phyloP scores from a whole-genome alignment of 1,139 yeast genomes.

The Zygosaccharomyces sapae region DNA sequence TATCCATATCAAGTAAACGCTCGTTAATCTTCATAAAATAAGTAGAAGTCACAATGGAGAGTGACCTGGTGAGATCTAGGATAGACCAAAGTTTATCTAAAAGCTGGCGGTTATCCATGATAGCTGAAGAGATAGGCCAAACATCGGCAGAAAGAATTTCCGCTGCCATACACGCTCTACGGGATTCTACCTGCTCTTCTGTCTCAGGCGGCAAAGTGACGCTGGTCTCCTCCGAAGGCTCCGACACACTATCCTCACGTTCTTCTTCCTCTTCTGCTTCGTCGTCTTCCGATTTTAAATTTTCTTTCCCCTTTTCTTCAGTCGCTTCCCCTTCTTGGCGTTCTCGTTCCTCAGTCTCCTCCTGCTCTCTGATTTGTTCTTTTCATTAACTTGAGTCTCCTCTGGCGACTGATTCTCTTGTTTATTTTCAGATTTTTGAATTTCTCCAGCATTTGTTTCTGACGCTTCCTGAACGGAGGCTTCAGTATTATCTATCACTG shows the following conservation, averaged over 20 bases:
- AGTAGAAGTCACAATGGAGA: slow-evolving; percentile 74
- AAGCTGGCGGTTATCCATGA: slow-evolving; percentile 68
- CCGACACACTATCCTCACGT: slow-evolving; percentile 30
- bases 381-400: slow-evolving; percentile 17
- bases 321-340: too few relatives aligned
- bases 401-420: slow-evolving; percentile 9
- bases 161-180: slow-evolving; percentile 83
- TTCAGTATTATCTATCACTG: slow-evolving; percentile 11
- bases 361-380: too few relatives aligned
- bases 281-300: slow-evolving; percentile 14
- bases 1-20: slow-evolving; percentile 82
- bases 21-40: slow-evolving; percentile 94
- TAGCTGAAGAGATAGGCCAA: slow-evolving; percentile 90
- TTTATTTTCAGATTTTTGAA: slow-evolving; percentile 6
- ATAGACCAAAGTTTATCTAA: slow-evolving; percentile 75
- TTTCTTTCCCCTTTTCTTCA: neutral
- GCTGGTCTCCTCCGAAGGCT: slow-evolving; percentile 33
- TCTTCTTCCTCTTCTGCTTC: slow-evolving; percentile 24
- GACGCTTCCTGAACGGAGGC: neutral
- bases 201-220: slow-evolving; percentile 38
- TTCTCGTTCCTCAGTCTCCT: too few relatives aligned
- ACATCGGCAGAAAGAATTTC: slow-evolving; percentile 90
- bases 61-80: slow-evolving; percentile 58
- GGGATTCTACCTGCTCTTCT: slow-evolving; percentile 52
- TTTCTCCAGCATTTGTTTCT: slow-evolving; percentile 9